Conservation (phyloP, 2,329 filamentous ascomycete species). For the Cercospora citrullina region DNA sequence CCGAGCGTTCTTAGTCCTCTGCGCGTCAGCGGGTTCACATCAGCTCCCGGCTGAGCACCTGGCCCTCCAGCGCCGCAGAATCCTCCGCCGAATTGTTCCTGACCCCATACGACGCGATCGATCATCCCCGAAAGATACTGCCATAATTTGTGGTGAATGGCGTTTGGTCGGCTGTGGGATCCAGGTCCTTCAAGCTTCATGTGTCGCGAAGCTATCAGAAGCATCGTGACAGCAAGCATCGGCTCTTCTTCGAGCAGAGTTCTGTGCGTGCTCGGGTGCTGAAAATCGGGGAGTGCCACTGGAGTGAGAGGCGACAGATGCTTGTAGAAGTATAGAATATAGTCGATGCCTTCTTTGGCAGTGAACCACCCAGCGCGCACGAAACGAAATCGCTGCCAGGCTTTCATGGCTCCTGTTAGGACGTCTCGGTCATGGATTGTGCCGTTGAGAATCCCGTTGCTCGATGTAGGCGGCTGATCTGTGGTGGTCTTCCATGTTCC, state of each 20-base stretch:
- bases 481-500: slow-evolving; percentile 29
- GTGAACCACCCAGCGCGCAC: slow-evolving; percentile 98
- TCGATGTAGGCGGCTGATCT: slow-evolving; percentile 24
- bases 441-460: slow-evolving; percentile 24
- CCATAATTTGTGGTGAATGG: slow-evolving; percentile 95
- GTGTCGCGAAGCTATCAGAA: slow-evolving; percentile 89
- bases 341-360: slow-evolving; percentile 85
- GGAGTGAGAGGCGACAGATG: slow-evolving; percentile 90
- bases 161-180: slow-evolving; percentile 77
- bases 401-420: slow-evolving; percentile 67
- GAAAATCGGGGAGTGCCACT: slow-evolving; percentile 88
- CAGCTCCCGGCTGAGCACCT: slow-evolving; percentile 61
- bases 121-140: slow-evolving; percentile 93
- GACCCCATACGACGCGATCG: slow-evolving; percentile 89
- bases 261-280: slow-evolving; percentile 74
- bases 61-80: slow-evolving; percentile 68
- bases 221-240: slow-evolving; percentile 84
- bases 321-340: slow-evolving; percentile 94
- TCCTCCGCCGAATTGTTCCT: slow-evolving; percentile 90
- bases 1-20: slow-evolving; percentile 82
- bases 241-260: slow-evolving; percentile 86
- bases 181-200: slow-evolving; percentile 77
- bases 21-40: slow-evolving; percentile 58
- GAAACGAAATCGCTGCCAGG: slow-evolving; percentile 91
- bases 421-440: slow-evolving; percentile 39